phyloP scores from a whole-genome alignment of 2,329 filamentous ascomycete species.

The Blastomyces percursus region DNA sequence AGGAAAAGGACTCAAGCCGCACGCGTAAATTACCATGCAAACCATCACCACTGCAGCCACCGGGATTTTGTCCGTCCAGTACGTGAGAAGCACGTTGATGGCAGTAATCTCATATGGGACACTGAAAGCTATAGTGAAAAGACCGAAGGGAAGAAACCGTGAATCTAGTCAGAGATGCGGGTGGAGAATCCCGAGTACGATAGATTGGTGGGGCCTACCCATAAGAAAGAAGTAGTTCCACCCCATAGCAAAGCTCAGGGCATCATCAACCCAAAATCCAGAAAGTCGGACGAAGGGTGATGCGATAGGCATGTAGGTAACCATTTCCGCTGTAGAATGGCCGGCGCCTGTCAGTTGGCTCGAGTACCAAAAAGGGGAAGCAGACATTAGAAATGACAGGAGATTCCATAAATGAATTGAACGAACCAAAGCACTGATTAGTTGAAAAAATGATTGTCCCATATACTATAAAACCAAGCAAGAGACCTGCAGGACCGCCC shows the following conservation, averaged over 20 bases:
- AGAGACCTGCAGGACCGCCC: conserved; percentile 26
- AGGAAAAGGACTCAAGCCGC: conserved; percentile 7
- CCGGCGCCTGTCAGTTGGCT: background rate
- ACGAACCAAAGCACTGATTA: conserved; percentile 20
- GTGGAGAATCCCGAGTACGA: background rate
- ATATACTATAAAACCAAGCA: conserved; percentile 23
- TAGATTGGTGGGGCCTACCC: conserved; percentile 11
- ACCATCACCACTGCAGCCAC: conserved; percentile 29
- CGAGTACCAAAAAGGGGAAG: background rate
- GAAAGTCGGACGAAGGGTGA: conserved; percentile 20
- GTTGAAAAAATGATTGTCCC: conserved; percentile 24
- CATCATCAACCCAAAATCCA: conserved; percentile 23
- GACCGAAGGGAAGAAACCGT: background rate
- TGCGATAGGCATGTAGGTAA: conserved; percentile 20
- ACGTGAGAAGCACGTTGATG: conserved; percentile 29
- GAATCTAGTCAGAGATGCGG: background rate
- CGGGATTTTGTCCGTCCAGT: conserved; percentile 31
- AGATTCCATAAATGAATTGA: background rate
- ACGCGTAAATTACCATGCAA: conserved; percentile 32
- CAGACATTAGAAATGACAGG: background rate
- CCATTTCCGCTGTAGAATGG: conserved; percentile 19
- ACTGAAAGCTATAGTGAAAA: conserved; percentile 13
- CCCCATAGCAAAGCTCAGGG: conserved; percentile 22
- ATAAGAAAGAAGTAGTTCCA: conserved; percentile 23
- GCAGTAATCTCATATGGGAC: conserved; percentile 32